Evolutionary conservation across 2,329 filamentous ascomycete species (phyloP).

Genomic region (Aspergillus sp.): DNA sequence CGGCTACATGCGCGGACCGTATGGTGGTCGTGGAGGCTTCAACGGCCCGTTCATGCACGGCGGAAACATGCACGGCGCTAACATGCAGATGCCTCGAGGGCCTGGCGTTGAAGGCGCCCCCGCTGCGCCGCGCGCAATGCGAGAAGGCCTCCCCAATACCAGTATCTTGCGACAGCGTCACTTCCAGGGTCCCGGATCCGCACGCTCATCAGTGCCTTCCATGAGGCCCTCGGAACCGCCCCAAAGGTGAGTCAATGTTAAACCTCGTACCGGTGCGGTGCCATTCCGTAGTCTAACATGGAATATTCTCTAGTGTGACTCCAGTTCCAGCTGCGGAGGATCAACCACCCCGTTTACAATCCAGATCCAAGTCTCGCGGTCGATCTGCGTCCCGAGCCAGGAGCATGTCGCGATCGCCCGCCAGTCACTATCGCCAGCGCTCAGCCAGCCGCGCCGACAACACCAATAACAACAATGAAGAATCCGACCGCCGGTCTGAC

Average conservation of each 20-base stretch:
- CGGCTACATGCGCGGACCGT: slow-evolving; percentile 39
- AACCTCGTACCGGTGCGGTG: background rate
- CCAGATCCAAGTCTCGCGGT: slow-evolving; percentile 25
- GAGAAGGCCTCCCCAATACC: slow-evolving; percentile 80
- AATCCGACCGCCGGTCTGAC: slow-evolving; percentile 27
- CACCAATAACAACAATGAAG: slow-evolving; percentile 28
- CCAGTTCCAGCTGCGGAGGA: slow-evolving; percentile 35
- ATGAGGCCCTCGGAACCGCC: slow-evolving; percentile 20
- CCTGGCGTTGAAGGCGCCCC: slow-evolving; percentile 71
- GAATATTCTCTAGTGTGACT: slow-evolving; percentile 16
- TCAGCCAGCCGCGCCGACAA: slow-evolving; percentile 38
- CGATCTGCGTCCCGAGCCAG: slow-evolving; percentile 28
- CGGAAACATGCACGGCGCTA: slow-evolving; percentile 34
- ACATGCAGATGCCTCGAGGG: slow-evolving; percentile 41
- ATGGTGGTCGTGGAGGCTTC: slow-evolving; percentile 28
- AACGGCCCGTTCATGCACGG: slow-evolving; percentile 46
- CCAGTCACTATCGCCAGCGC: slow-evolving; percentile 48
- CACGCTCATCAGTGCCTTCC: slow-evolving; percentile 23
- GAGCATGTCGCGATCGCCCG: slow-evolving; percentile 36
- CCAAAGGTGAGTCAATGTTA: slow-evolving; percentile 26
- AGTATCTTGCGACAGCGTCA: slow-evolving; percentile 65
- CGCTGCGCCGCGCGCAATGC: slow-evolving; percentile 91
- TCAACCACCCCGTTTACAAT: slow-evolving; percentile 24
- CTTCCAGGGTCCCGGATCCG: slow-evolving; percentile 36
- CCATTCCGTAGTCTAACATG: slow-evolving; percentile 9